Evolutionary conservation across 176 grass and related monocot species (phyloP).

Genomic region (Oryza meridionalis): DNA sequence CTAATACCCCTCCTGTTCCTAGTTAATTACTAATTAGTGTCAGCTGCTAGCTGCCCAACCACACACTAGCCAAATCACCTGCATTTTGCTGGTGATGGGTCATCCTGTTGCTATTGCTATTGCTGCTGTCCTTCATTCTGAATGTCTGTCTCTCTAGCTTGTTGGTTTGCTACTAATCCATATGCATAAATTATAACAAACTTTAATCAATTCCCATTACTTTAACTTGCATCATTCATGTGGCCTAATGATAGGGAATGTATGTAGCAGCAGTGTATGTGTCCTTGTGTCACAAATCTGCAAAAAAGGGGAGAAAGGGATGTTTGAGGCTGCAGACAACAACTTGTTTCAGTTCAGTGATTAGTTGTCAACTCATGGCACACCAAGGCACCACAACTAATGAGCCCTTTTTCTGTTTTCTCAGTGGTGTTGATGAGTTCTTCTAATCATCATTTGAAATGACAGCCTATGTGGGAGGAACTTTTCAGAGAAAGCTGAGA

Average conservation of each 20-base stretch:
- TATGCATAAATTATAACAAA: conserved; percentile 6
- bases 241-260: not conserved
- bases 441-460: conserved; percentile 4
- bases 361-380: conserved; percentile 21
- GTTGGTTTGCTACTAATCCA: not conserved
- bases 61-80: not conserved
- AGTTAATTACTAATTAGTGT: not conserved
- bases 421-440: not conserved
- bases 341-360: not conserved
- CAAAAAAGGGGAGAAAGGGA: not conserved
- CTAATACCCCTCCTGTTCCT: not conserved
- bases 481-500: conserved; percentile 37
- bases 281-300: conserved; percentile 14
- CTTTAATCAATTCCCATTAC: not conserved
- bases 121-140: not conserved
- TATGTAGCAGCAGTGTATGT: not conserved
- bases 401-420: conserved; percentile 10
- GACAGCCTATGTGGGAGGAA: conserved; percentile 11
- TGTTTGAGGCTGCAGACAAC: conserved; percentile 21
- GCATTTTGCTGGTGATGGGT: conserved; percentile 31
- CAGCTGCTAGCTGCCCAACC: not conserved
- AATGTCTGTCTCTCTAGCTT: not conserved
- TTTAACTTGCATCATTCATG: not conserved
- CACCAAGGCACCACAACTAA: not conserved
- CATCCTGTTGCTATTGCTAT: not conserved